phyloP scores from a whole-genome alignment of 768 basidiomycete species.

The Arthromyces matolae region DNA sequence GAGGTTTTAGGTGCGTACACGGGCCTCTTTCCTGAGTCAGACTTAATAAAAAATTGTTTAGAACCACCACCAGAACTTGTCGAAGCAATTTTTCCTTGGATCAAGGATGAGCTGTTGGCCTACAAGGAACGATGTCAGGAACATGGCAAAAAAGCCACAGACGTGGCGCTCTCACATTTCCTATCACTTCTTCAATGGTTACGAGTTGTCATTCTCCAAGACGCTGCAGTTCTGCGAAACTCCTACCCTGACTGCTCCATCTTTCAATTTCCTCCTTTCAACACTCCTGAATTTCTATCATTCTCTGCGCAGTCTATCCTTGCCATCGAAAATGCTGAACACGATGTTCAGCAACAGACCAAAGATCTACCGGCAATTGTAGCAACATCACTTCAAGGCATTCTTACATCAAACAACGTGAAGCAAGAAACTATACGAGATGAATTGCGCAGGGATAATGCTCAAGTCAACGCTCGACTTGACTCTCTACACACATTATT shows the following conservation, averaged over 20 bases:
- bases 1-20: background rate
- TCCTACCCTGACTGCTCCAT: conserved; percentile 18
- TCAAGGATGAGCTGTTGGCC: background rate
- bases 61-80: conserved; percentile 18
- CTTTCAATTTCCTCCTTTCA: conserved; percentile 26
- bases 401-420: conserved; percentile 5
- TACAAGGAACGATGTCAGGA: background rate
- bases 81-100: background rate
- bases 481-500: background rate
- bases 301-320: conserved; percentile 14
- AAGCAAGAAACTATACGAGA: background rate
- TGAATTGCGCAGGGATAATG: background rate
- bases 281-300: conserved; percentile 16
- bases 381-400: conserved; percentile 17
- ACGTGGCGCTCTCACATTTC: background rate
- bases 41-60: too few species aligned
- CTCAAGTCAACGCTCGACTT: background rate
- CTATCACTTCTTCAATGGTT: conserved; percentile 20
- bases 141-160: background rate
- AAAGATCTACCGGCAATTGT: conserved; percentile 22
- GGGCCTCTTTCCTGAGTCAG: too few species aligned
- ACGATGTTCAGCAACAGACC: background rate
- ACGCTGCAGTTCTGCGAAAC: conserved; percentile 26
- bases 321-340: background rate
- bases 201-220: conserved; percentile 30